Conservation (phyloP, 352 stramenopile genomes). For the Peronosclerospora sorghi region DNA sequence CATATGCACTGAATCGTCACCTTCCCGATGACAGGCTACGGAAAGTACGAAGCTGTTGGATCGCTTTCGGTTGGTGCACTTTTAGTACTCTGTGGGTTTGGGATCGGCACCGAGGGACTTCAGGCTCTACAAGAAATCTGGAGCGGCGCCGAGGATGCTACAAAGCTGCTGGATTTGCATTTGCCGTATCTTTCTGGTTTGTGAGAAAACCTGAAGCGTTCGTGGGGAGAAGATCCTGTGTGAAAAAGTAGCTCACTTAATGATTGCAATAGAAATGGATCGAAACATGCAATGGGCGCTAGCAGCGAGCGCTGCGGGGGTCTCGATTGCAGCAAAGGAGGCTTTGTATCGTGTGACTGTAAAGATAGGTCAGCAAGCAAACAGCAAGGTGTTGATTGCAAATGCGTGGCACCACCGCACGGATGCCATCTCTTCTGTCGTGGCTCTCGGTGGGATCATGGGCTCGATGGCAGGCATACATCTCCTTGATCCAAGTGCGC, state of each 20-base stretch:
- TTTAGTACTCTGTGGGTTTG: conserved; percentile 55
- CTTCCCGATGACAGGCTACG: conserved; percentile 42
- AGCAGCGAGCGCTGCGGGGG: conserved; percentile 70
- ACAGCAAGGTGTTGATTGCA: conserved; percentile 93
- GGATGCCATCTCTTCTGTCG: conserved; percentile 84
- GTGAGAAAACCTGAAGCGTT: too few relatives aligned
- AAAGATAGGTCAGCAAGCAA: conserved; percentile 83
- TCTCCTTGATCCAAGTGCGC: conserved; percentile 56
- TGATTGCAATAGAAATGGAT: conserved; percentile 27
- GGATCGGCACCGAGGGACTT: conserved; percentile 66
- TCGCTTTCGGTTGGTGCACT: conserved; percentile 81
- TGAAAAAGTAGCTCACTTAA: not conserved
- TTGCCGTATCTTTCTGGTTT: conserved; percentile 39
- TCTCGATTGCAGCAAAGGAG: conserved; percentile 92
- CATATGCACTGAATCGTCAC: too few relatives aligned
- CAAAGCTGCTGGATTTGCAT: conserved; percentile 23
- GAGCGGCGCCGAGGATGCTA: conserved; percentile 17
- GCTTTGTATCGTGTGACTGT: conserved; percentile 90
- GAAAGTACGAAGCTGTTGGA: conserved; percentile 83
- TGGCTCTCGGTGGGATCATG: conserved; percentile 70
- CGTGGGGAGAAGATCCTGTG: too few relatives aligned
- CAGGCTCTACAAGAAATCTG: conserved; percentile 64
- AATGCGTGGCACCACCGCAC: conserved; percentile 95
- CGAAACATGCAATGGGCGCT: conserved; percentile 48
- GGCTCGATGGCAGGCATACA: conserved; percentile 59